A percentile compares a stretch with the other conserved stretches of the same genome.
phyloP scores from a whole-genome alignment of 257 asterid species.

The Solanum clarkiae region DNA sequence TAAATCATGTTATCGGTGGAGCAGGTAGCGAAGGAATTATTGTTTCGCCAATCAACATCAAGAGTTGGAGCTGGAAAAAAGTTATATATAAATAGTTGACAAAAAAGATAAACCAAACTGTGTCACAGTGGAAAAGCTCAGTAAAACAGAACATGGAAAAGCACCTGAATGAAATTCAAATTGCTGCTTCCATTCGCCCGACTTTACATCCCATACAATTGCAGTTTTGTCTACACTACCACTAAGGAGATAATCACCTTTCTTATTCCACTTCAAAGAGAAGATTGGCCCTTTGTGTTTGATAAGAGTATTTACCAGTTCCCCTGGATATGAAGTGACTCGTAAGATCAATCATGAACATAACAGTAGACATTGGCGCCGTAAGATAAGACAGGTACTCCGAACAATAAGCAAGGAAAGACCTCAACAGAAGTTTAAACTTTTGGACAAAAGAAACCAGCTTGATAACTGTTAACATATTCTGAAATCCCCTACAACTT shows the following conservation, averaged over 20 bases:
- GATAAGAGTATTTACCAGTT: conserved; percentile 62
- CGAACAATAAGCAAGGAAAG: neutral
- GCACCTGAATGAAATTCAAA: conserved; percentile 88
- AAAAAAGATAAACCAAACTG: neutral
- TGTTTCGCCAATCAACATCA: conserved; percentile 98
- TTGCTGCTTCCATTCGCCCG: conserved; percentile 93
- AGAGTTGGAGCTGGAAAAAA: conserved; percentile 67
- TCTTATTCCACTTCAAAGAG: conserved; percentile 97
- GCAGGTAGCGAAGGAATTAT: conserved; percentile 84
- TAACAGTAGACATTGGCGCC: neutral
- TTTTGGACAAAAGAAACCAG: neutral
- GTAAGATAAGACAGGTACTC: neutral
- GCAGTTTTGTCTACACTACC: conserved; percentile 98
- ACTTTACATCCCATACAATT: conserved; percentile 92
- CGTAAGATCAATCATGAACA: neutral
- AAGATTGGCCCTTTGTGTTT: conserved; percentile 95
- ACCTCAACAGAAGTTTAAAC: neutral
- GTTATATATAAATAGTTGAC: neutral
- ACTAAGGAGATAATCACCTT: conserved; percentile 90
- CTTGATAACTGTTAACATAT: neutral
- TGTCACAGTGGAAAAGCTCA: neutral
- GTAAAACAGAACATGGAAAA: conserved; percentile 2
- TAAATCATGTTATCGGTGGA: conserved; percentile 95
- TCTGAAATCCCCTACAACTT: neutral
- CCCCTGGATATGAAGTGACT: conserved; percentile 50